Conservation (phyloP, 306 rosid species). For the Ceratonia siliqua region DNA sequence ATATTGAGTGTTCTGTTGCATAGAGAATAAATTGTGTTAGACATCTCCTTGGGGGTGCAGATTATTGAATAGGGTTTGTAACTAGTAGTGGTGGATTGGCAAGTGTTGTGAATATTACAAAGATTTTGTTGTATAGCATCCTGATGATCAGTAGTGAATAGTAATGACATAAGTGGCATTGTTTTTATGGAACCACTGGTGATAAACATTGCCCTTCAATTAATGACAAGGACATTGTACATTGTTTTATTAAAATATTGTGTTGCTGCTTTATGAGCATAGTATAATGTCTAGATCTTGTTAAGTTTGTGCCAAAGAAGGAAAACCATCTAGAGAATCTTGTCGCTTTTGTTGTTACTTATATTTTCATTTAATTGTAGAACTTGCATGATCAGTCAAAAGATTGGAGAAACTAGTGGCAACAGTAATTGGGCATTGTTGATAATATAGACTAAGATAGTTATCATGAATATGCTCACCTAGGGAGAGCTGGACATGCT, state of each 20-base stretch:
- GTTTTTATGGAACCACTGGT: not conserved
- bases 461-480: not conserved
- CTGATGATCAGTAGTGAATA: not conserved
- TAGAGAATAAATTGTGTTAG: constrained; percentile 2
- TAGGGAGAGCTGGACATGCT: not conserved
- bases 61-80: constrained; percentile 17
- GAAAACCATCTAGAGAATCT: constrained; percentile 11
- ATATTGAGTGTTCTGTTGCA: constrained; percentile 6
- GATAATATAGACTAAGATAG: not conserved
- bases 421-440: not conserved
- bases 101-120: not conserved
- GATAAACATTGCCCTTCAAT: not conserved
- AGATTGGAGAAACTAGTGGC: not conserved
- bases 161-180: not conserved
- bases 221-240: constrained; percentile 1
- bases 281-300: not conserved
- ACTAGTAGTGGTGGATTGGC: constrained; percentile 14
- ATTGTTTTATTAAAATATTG: constrained; percentile 9
- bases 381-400: not conserved
- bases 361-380: not conserved
- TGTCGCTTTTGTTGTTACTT: not conserved
- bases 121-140: not conserved
- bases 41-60: not conserved
- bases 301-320: constrained; percentile 8
- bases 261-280: constrained; percentile 17